Base-by-base conservation (phyloP, 2,329 filamentous ascomycete species). In the Xylariomycetidae sp. region DNA sequence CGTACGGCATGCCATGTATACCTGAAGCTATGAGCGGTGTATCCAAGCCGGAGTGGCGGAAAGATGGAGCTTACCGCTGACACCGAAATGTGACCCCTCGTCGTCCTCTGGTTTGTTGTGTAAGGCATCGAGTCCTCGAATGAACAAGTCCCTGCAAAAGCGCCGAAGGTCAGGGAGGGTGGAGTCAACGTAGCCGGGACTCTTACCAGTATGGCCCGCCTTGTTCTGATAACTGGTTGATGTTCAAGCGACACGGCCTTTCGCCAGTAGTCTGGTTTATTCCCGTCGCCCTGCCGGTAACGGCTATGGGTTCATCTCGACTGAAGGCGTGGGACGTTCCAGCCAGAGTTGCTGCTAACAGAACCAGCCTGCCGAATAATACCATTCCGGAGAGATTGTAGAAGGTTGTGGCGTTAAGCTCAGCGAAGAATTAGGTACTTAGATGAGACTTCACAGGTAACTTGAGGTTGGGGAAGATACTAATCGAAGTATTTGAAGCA, bases 141-240 rank as follows among this genome's bases (percentile, higher is more conserved):
- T 57, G 43, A 69, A 70, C 5, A 75, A 58, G 29, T 74, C 66
- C 68, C 69, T 61, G 30, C 8, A 40, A n/a, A n/a, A n/a, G n/a
- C n/a, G n/a, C n/a, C n/a, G n/a, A 17, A n/a, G n/a, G 31, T 34
- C 10, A 29, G 24, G n/a, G n/a, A n/a, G n/a, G n/a, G n/a, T n/a
- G n/a, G n/a, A n/a, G n/a, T n/a, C n/a, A n/a, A n/a, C n/a, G n/a
- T n/a, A n/a, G n/a, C n/a, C n/a, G n/a, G n/a, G n/a, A n/a, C 8
- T 6, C 25, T 10, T 46, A 54, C 52, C 52, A 54, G 42, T 32
- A 38, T 18, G 52, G 52, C 0, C 48, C 50, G 4, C 45, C 43
- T 30, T 46, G 25, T 5, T 34, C 23, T 20, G 64, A 58, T 7
- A 76, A 47, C 5, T 61, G 56, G 42, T 70, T 67, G 40, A 76